Percentiles rank a stretch among this genome's conserved stretches.
These are phyloP conservation scores for Kurtzmaniella cleridarum DNA, from an alignment of 805 yeast species.

Conservation along the genomic window DNA sequence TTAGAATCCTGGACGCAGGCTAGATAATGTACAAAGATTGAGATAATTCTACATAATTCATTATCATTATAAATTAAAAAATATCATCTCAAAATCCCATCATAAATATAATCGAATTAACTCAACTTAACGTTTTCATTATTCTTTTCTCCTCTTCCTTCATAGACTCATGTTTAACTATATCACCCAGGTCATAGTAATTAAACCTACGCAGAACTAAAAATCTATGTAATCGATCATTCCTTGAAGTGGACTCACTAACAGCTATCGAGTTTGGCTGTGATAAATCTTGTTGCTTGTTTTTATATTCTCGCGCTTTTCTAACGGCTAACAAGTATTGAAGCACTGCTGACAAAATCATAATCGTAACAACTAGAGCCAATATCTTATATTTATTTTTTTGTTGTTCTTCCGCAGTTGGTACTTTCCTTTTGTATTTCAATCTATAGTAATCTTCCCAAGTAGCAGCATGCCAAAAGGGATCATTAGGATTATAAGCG, in stretches of 20 bases:
- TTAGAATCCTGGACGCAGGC: slow-evolving; percentile 1
- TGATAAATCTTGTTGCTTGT: slow-evolving; percentile 23
- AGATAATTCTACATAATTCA: not conserved
- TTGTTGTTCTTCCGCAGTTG: slow-evolving; percentile 36
- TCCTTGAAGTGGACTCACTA: slow-evolving; percentile 8
- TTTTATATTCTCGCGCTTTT: slow-evolving; percentile 24
- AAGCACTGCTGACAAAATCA: slow-evolving; percentile 23
- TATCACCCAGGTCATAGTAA: slow-evolving; percentile 15
- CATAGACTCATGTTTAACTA: slow-evolving; percentile 12
- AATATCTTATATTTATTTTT: slow-evolving; percentile 39
- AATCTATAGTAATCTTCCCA: slow-evolving; percentile 59
- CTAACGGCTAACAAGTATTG: slow-evolving; percentile 36
- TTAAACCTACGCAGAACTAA: slow-evolving; percentile 27
- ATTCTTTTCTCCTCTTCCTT: slow-evolving; percentile 10
- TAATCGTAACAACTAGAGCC: slow-evolving; percentile 28
- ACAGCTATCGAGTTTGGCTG: slow-evolving; percentile 11
- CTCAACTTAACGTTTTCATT: no score
- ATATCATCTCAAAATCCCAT: not conserved
- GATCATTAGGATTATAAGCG: slow-evolving; percentile 23
- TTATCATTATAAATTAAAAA: no score
- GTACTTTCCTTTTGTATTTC: slow-evolving; percentile 32
- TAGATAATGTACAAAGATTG: not conserved
- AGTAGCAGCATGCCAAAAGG: slow-evolving; percentile 57
- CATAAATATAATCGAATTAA: no score
- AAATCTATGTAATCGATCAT: slow-evolving; percentile 29